Evolutionary conservation across 2,329 filamentous ascomycete genomes (phyloP).

Genomic region (Diaporthe longicolla): DNA sequence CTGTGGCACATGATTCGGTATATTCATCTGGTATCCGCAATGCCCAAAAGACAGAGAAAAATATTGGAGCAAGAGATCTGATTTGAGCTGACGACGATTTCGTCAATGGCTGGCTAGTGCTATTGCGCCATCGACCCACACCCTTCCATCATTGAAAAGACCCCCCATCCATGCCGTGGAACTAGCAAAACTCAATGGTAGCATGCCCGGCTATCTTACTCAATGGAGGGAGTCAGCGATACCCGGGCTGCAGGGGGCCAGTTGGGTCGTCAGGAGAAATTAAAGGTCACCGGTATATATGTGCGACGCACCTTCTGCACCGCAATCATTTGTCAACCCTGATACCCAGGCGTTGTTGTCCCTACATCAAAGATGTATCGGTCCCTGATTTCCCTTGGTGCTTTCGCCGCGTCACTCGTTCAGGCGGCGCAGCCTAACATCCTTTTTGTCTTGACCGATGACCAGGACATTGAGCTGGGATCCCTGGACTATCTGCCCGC

Average conservation of each 20-base stretch:
- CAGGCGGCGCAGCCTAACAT: conserved; percentile 42
- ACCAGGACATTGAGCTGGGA: conserved; percentile 42
- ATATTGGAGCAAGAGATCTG: neutral
- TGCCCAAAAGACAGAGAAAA: neutral
- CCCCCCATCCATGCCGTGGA: neutral
- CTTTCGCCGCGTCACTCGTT: conserved; percentile 37
- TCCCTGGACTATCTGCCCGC: conserved; percentile 36
- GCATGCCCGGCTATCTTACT: conserved; percentile 3
- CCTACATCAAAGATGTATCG: conserved; percentile 36
- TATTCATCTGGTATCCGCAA: neutral
- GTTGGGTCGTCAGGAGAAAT: neutral
- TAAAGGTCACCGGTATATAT: neutral
- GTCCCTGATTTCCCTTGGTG: conserved; percentile 35
- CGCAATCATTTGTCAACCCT: neutral
- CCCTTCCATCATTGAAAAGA: conserved; percentile 36
- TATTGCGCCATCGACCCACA: conserved; percentile 43
- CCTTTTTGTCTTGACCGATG: conserved; percentile 41
- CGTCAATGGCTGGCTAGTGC: neutral
- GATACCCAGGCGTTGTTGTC: neutral
- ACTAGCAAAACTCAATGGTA: neutral
- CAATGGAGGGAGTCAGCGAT: conserved; percentile 10
- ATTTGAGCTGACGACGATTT: conserved; percentile 14
- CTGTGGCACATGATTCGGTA: conserved; percentile 1
- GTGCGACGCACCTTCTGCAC: neutral
- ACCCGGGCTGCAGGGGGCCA: neutral